Conservation (phyloP, 352 stramenopile species). For the Phytophthora pinifolia region DNA sequence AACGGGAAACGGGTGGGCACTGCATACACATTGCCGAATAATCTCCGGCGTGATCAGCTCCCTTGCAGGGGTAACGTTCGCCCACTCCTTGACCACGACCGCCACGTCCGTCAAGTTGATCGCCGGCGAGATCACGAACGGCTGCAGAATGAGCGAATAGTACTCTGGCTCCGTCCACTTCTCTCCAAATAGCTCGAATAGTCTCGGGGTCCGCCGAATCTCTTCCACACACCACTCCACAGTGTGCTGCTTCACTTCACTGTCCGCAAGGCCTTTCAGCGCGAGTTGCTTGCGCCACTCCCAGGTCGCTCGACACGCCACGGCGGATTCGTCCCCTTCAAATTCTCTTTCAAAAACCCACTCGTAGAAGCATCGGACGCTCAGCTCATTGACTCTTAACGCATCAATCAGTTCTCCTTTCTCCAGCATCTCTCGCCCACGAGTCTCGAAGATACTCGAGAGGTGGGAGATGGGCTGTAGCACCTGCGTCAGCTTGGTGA, state of each 20-base stretch:
- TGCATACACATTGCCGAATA: conserved; percentile 35
- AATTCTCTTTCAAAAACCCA: conserved; percentile 31
- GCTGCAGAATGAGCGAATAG: conserved; percentile 38
- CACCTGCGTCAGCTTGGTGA: conserved; percentile 19
- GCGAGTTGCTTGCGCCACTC: conserved; percentile 37
- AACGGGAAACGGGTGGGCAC: conserved; percentile 31
- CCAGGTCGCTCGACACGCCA: conserved; percentile 30
- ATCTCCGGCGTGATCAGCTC: conserved; percentile 23
- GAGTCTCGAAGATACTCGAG: conserved; percentile 26
- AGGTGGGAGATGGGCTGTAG: conserved; percentile 27
- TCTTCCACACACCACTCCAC: conserved; percentile 32
- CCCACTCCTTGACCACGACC: conserved; percentile 26
- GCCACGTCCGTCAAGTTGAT: conserved; percentile 37
- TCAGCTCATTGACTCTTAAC: conserved; percentile 23
- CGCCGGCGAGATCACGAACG: conserved; percentile 33
- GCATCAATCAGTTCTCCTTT: conserved; percentile 23
- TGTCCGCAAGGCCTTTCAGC: conserved; percentile 31
- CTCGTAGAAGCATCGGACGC: conserved; percentile 31
- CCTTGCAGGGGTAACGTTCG: conserved; percentile 8
- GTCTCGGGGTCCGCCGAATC: conserved; percentile 17
- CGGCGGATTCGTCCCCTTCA: conserved; percentile 12
- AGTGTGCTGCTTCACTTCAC: conserved; percentile 18
- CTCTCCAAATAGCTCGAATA: conserved; percentile 31
- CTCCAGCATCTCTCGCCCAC: conserved; percentile 19
- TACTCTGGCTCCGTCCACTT: conserved; percentile 33